phyloP scores from a whole-genome alignment of 805 yeast genomes.

The Candida multigemmis region DNA sequence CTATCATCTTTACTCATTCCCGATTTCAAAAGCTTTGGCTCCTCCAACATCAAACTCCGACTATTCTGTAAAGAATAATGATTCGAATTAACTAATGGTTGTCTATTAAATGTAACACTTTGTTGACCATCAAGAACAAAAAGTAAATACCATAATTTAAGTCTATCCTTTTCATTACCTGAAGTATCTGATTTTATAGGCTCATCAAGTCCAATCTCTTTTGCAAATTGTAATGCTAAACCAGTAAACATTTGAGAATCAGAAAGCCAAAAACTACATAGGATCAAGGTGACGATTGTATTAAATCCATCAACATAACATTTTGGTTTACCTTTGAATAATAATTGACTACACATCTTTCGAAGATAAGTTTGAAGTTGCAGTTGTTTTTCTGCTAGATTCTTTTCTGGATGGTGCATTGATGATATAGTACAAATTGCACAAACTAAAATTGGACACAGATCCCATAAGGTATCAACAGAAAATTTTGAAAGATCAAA shows the following conservation, averaged over 20 bases:
- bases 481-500: conserved; percentile 45
- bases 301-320: conserved; percentile 44
- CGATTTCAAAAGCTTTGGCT: conserved; percentile 1
- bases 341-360: conserved; percentile 22
- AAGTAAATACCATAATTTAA: conserved; percentile 58
- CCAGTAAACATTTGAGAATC: conserved; percentile 60
- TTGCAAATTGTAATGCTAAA: conserved; percentile 57
- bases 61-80: conserved; percentile 38
- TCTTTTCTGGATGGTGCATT: conserved; percentile 42
- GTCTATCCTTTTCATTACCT: conserved; percentile 27
- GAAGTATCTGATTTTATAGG: conserved; percentile 9
- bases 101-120: conserved; percentile 49
- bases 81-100: conserved; percentile 40
- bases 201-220: conserved; percentile 38
- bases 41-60: conserved; percentile 21
- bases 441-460: conserved; percentile 49
- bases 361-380: conserved; percentile 21
- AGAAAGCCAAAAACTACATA: conserved; percentile 64
- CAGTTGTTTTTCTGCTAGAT: conserved; percentile 17
- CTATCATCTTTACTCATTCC: neutral
- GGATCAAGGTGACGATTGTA: conserved; percentile 52
- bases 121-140: conserved; percentile 65
- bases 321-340: conserved; percentile 27
- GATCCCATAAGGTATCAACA: conserved; percentile 41
- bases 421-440: conserved; percentile 57